Conservation (phyloP, 306 rosid genomes). For the Benincasa hispida region DNA sequence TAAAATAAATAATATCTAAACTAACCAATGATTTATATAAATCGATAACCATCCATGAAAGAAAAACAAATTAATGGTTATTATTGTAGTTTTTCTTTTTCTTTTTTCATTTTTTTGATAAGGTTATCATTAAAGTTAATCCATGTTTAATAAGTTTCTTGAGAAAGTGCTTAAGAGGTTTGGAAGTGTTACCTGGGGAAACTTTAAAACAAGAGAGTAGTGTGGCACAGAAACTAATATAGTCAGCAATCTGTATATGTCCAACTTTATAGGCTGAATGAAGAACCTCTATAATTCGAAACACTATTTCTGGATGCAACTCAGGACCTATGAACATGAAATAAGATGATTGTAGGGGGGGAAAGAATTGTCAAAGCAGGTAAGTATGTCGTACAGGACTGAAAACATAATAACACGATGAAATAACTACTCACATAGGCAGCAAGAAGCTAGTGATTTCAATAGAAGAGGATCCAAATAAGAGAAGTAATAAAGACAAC, state of each 20-base stretch:
- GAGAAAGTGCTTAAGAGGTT: not conserved
- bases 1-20: not conserved
- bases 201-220: conserved; percentile 46
- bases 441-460: conserved; percentile 55
- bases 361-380: not conserved
- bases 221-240: conserved; percentile 53
- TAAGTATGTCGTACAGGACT: not conserved
- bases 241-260: conserved; percentile 38
- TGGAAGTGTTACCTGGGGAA: conserved; percentile 33
- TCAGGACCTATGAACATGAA: conserved; percentile 48
- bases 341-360: not conserved
- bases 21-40: not conserved
- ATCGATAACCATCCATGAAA: not conserved
- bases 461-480: conserved; percentile 44
- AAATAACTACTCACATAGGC: conserved; percentile 50
- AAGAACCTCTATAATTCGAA: conserved; percentile 50
- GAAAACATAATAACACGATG: not conserved
- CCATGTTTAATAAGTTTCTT: not conserved
- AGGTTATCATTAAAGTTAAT: not conserved
- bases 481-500: conserved; percentile 56
- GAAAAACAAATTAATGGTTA: not conserved
- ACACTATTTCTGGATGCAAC: conserved; percentile 37
- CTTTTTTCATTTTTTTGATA: no score
- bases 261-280: conserved; percentile 54
- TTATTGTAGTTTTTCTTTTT: not conserved